Conservation (phyloP, 495 filamentous ascomycete genomes). For the Rhypophila decipiens region DNA sequence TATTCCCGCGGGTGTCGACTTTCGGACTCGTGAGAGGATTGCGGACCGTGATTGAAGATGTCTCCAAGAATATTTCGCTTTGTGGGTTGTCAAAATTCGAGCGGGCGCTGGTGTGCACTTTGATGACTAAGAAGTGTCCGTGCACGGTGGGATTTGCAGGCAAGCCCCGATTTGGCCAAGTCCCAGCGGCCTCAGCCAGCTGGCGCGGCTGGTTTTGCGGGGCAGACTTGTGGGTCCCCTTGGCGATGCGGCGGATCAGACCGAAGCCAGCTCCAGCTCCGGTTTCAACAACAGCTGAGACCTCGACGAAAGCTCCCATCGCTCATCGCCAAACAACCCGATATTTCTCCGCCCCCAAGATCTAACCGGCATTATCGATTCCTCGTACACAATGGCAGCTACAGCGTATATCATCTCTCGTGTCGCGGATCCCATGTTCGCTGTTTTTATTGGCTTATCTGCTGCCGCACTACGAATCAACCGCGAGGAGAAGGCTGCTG, state of each 20-base stretch:
- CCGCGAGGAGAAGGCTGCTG: conserved; percentile 74
- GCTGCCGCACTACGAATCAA: conserved; percentile 66
- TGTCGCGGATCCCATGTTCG: conserved; percentile 79
- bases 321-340: background rate
- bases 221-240: background rate
- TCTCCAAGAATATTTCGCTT: conserved; percentile 32
- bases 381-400: conserved; percentile 35
- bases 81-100: conserved; percentile 33
- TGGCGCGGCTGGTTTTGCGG: background rate
- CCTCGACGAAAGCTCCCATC: background rate
- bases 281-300: background rate
- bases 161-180: no score
- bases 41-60: conserved; percentile 21
- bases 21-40: conserved; percentile 20
- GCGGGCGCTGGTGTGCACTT: conserved; percentile 15
- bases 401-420: conserved; percentile 57
- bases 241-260: background rate
- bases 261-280: background rate
- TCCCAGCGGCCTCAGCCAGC: background rate
- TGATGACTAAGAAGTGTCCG: conserved; percentile 24
- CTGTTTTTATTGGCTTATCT: conserved; percentile 63
- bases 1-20: conserved; percentile 26
- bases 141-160: conserved; percentile 3
- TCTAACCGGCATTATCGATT: background rate
- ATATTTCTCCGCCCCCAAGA: background rate